A percentile compares a stretch with the other conserved stretches of the same genome.
Conservation (phyloP, 345 rosid species). For the Lumnitzera littorea region DNA sequence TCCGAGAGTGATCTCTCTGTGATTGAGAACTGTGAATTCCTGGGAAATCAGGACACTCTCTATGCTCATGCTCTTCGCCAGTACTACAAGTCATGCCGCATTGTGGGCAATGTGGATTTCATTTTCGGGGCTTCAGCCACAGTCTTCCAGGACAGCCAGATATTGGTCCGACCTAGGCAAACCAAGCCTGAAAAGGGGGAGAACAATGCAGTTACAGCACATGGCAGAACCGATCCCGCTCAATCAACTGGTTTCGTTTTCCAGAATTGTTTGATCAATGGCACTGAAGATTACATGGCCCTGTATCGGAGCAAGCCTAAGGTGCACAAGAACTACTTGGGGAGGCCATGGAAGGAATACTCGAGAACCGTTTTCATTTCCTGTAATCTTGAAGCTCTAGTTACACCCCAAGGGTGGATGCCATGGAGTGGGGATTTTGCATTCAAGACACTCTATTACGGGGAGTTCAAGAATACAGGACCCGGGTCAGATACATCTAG, state of each 20-base stretch:
- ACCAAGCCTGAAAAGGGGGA: constrained; percentile 36
- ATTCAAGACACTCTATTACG: constrained; percentile 39
- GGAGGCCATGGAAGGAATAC: constrained; percentile 51
- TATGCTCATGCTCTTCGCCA: constrained; percentile 44
- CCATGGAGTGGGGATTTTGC: constrained; percentile 37
- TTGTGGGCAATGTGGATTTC: constrained; percentile 44
- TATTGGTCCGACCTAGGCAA: constrained; percentile 33
- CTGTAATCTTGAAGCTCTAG: constrained; percentile 22
- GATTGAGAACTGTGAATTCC: constrained; percentile 35
- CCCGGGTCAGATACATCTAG: constrained; percentile 18
- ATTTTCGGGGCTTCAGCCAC: constrained; percentile 44
- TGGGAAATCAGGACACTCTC: constrained; percentile 39
- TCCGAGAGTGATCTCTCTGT: constrained; percentile 33
- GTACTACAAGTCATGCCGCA: constrained; percentile 39
- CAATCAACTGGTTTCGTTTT: constrained; percentile 42
- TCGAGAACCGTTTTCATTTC: constrained; percentile 29
- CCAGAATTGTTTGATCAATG: constrained; percentile 30
- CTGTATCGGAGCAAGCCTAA: constrained; percentile 22
- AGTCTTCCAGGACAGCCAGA: constrained; percentile 28
- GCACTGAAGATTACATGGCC: constrained; percentile 33
- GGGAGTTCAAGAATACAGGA: constrained; percentile 34
- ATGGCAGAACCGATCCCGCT: constrained; percentile 39
- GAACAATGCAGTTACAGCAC: constrained; percentile 33
- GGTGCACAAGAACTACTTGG: constrained; percentile 34
- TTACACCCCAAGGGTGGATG: constrained; percentile 36